Evolutionary conservation across 164 flowering plant genomes (phyloP).

Genomic region (Saururus chinensis): DNA sequence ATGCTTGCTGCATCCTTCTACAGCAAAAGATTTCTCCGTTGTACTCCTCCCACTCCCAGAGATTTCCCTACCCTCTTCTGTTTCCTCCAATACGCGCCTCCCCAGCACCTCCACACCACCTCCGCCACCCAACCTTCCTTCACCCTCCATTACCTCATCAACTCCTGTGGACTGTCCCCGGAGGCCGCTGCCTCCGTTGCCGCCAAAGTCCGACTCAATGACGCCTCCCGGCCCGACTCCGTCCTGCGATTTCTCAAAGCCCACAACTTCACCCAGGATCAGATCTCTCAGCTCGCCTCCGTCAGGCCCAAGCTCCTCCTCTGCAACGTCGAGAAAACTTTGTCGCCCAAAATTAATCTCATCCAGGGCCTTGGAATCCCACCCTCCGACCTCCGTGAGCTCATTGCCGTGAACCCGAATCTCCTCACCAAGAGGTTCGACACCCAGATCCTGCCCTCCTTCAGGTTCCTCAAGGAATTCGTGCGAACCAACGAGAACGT

Average conservation of each 20-base stretch:
- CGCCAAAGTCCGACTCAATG: neutral
- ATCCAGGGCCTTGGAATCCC: constrained; percentile 1
- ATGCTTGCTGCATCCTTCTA: too few relatives aligned
- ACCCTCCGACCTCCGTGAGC: neutral
- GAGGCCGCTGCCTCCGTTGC: constrained; percentile 1
- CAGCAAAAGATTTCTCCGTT: too few relatives aligned
- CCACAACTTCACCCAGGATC: constrained; percentile 2
- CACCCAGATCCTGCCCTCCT: constrained; percentile 2
- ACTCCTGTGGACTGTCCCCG: constrained; percentile 4
- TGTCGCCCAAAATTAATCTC: constrained; percentile 6
- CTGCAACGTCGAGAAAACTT: neutral
- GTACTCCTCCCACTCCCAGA: neutral
- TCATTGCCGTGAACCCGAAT: neutral
- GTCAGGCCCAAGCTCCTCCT: neutral
- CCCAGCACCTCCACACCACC: neutral
- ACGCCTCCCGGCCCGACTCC: neutral
- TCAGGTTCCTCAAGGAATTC: constrained; percentile 1
- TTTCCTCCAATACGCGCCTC: too few relatives aligned
- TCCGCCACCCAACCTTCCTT: neutral
- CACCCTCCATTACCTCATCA: constrained; percentile 3
- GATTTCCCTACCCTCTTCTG: neutral
- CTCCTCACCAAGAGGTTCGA: neutral
- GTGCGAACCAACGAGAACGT: constrained; percentile 2
- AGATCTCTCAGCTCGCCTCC: constrained; percentile 1
- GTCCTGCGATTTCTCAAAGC: neutral